phyloP scores from a whole-genome alignment of 495 filamentous ascomycete species.

The Mycothermus thermophilus region DNA sequence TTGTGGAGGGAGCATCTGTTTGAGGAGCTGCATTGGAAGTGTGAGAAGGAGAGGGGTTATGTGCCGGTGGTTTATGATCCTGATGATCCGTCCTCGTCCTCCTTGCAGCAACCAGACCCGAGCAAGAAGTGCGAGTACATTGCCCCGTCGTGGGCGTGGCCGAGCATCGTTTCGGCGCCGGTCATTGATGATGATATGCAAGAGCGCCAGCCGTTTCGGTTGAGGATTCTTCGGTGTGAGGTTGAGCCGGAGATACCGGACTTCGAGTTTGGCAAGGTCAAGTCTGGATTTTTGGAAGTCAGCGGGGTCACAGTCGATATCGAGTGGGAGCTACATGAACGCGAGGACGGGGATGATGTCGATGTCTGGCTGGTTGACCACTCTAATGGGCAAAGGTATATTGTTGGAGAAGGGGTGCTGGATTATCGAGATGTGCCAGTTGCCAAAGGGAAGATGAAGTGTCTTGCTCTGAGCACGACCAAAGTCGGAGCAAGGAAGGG shows the following conservation, averaged over 20 bases:
- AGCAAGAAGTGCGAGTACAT: neutral
- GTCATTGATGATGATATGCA: neutral
- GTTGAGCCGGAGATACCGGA: neutral
- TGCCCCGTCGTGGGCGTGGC: neutral
- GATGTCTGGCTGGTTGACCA: neutral
- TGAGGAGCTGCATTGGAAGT: slow-evolving; percentile 4
- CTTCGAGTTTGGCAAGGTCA: neutral
- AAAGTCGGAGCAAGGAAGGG: neutral
- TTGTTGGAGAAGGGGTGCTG: neutral
- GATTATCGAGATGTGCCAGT: neutral
- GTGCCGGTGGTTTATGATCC: too few relatives aligned
- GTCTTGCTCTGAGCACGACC: neutral
- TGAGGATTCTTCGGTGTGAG: neutral
- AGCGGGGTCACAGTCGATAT: neutral
- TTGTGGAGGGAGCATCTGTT: slow-evolving; percentile 4
- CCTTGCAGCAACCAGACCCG: too few relatives aligned
- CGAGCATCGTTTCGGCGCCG: neutral
- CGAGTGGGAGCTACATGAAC: neutral
- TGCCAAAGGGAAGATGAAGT: neutral
- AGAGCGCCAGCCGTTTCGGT: neutral
- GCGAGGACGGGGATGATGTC: neutral
- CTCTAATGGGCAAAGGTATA: neutral
- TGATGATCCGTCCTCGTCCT: too few relatives aligned
- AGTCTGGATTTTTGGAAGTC: neutral
- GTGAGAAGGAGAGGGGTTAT: neutral